Evolutionary conservation across 2,329 filamentous ascomycete species (phyloP), one percentile per base, ranked within the genome.

Genomic region (Juglanconis sp.): DNA sequence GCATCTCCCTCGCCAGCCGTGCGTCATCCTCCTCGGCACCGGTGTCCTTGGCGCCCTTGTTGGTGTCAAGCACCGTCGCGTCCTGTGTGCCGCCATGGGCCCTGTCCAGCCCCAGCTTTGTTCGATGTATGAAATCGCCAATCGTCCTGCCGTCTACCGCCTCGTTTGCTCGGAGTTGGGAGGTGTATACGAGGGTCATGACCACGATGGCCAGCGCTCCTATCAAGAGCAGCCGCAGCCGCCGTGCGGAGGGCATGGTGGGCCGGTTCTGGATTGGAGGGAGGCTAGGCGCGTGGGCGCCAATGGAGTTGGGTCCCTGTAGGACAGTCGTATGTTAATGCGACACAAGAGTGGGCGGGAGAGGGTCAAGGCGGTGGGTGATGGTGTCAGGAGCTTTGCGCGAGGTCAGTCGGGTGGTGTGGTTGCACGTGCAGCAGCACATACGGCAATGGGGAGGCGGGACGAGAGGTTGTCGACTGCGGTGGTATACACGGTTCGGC

Each of bases 181-280:
- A 83, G 24, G 87, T 88, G 71, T 91, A 87, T 78, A 94, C 92
- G 66, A 96, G 78, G 57, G 89, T 77, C 50, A 87, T 80, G 66
- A 94, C 75, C 62, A 94, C 74, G 61, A 84, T 78, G 65, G 87
- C 79, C 66, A 92, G 67, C 59, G 87, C 79, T 59, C 88, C 78
- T 68, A 93, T 78, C 65, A 85, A 77, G 59, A 92, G 77, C 67
- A 89, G 77, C 70, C 87, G 87, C 68, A 91, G 70, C 67, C 91
- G 87, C 65, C 91, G 87, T 67, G 83, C 79, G 24, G 88, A 89
- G 68, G 86, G 84, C 89, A 92, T 92, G 61, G 61, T 69, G 56
- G 44, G 40, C 24, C 15, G 44, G 24, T 50, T 24, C 31, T 32
- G 40, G 35, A 31, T 5, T 13, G 24, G 11, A 36, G 13, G 31